These are phyloP conservation scores for Evernia prunastri DNA, from an alignment of 495 filamentous ascomycete genomes.

Conservation along the genomic window DNA sequence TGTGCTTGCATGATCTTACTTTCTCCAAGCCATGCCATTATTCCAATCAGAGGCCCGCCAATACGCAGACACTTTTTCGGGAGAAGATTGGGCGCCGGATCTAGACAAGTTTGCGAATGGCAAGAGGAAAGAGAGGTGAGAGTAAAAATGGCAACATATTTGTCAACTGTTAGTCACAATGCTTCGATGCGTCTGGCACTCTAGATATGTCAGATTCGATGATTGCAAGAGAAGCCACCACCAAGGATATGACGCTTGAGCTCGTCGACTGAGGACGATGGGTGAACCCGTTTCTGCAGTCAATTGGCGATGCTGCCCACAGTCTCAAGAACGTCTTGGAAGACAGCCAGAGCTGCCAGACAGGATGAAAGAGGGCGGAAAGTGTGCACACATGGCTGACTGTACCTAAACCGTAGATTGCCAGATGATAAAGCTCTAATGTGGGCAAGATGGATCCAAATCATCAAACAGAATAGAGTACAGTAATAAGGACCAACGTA, in stretches of 20 bases:
- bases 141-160: not conserved
- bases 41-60: not conserved
- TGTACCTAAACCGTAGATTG: too few species aligned
- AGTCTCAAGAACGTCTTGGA: not conserved
- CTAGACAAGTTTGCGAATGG: not conserved
- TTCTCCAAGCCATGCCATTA: not conserved
- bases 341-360: too few species aligned
- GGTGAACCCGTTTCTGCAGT: not conserved
- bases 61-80: not conserved
- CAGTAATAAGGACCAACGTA: not conserved
- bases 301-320: not conserved
- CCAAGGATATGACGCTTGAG: not conserved
- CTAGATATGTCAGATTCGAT: not conserved
- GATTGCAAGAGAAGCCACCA: not conserved
- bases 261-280: not conserved
- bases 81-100: not conserved
- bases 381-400: too few species aligned
- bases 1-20: constrained; percentile 11
- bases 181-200: not conserved
- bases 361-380: not conserved
- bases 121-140: not conserved
- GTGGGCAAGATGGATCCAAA: not conserved
- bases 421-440: too few species aligned
- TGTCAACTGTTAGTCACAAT: not conserved
- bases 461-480: not conserved